Evolutionary conservation across 352 stramenopile species (phyloP).

Genomic region (Pythium myriotylum): DNA sequence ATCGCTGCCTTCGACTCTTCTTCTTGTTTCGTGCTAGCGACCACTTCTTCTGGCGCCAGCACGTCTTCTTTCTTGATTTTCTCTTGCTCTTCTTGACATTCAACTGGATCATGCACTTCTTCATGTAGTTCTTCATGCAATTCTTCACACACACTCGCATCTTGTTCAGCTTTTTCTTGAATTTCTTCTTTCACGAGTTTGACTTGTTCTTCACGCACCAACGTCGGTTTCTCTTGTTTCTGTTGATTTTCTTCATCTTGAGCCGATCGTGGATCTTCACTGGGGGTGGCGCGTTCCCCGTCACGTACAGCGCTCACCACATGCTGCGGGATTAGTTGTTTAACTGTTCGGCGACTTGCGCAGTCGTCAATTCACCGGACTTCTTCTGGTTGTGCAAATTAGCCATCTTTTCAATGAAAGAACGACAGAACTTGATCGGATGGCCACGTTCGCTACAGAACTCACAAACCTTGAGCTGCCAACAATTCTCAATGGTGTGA

Average conservation of each 20-base stretch:
- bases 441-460: constrained; percentile 14
- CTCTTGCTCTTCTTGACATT: too few species aligned
- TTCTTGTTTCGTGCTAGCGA: too few species aligned
- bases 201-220: neutral
- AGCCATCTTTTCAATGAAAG: constrained; percentile 8
- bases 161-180: constrained; percentile 10
- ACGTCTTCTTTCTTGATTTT: too few species aligned
- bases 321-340: constrained; percentile 23
- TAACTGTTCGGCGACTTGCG: constrained; percentile 15
- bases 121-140: too few species aligned
- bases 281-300: constrained; percentile 4
- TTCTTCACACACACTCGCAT: too few species aligned
- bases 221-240: constrained; percentile 13
- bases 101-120: too few species aligned
- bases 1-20: too few species aligned
- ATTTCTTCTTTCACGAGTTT: constrained; percentile 4
- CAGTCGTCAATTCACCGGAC: neutral
- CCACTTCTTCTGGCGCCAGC: too few species aligned
- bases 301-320: constrained; percentile 21
- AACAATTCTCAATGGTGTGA: constrained; percentile 1
- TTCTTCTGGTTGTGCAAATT: neutral
- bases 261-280: too few species aligned
- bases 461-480: constrained; percentile 1
- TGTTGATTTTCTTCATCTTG: too few species aligned
- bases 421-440: constrained; percentile 8